Evolutionary conservation across 345 rosid species (phyloP).

Genomic region (Trapa bicornis): DNA sequence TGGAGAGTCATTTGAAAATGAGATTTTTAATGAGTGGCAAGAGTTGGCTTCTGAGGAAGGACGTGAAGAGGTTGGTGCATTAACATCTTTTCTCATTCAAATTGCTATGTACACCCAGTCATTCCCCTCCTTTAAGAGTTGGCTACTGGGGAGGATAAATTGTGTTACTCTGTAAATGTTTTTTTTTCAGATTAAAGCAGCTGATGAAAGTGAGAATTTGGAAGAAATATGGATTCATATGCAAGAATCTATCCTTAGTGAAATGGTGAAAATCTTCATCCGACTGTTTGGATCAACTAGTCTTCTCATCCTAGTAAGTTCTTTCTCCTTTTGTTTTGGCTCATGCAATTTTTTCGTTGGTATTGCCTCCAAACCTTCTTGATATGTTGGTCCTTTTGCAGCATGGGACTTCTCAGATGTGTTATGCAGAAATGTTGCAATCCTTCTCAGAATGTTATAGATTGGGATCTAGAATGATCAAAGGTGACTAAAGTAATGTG

Average conservation of each 20-base stretch:
- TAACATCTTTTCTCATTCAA: neutral
- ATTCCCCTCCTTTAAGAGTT: neutral
- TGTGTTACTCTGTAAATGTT: neutral
- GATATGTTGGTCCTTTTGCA: constrained; percentile 13
- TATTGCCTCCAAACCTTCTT: neutral
- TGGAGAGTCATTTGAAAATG: constrained; percentile 37
- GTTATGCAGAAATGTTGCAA: constrained; percentile 46
- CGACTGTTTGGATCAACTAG: constrained; percentile 73
- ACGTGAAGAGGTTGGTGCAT: constrained; percentile 34
- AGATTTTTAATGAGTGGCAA: constrained; percentile 65
- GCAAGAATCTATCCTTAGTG: constrained; percentile 37
- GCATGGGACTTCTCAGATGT: constrained; percentile 42
- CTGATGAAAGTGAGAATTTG: constrained; percentile 29
- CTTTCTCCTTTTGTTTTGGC: neutral
- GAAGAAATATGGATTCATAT: constrained; percentile 61
- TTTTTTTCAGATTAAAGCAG: constrained; percentile 36
- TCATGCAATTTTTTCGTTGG: neutral
- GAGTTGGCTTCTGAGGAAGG: constrained; percentile 60
- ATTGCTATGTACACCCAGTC: no score
- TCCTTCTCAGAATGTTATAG: constrained; percentile 56
- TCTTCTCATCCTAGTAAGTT: constrained; percentile 51
- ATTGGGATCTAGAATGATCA: constrained; percentile 57
- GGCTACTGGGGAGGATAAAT: neutral
- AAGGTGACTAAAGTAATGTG: constrained; percentile 33
- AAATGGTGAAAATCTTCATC: constrained; percentile 48